Base-by-base conservation (phyloP, 805 yeast genomes). In the Candida tammaniensis region DNA sequence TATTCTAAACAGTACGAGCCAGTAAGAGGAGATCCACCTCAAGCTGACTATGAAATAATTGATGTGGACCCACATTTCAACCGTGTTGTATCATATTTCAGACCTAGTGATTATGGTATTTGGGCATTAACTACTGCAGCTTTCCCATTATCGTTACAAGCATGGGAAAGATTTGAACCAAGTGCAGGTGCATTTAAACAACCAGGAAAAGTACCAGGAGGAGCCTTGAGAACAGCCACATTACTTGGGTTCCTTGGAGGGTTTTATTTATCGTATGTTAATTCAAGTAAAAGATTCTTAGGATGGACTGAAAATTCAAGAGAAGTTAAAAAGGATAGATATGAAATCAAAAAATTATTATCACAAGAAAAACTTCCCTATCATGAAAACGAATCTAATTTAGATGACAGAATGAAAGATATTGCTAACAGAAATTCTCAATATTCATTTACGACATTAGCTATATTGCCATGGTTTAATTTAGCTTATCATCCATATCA, bases 391-490 rank as follows among this genome's bases (percentile, higher is more conserved):
- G 65, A 70, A 33, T 55, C 64, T 15, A 47, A 40, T 17, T 69
- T 86, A 61, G 72, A 76, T 30, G 82, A 78, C 40, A 75, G 86
- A 68, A 59, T 82, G 50, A 86, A 85, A 58, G 83, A 78, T 47
- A 70, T 82, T 44, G 78, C 95, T 40, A 77, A 83, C 49, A 74
- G 87, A 64, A 82, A 83, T 69, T 81, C 93, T 16, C 82, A 80
- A 47, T 78, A 78, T 53, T 77, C 94, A 6, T 78, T 76, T 51
- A 57, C 76, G 38, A 63, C 70, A 36, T 54, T 80, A 48, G 74
- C 78, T 36, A 53, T 83, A 41, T 57, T 86, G 49, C 95, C 95
- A 16, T 80, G 87, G 86, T 85, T 86, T 69, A 86, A 86, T 63
- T 65, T 83, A 43, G 87, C 79, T 30, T 64, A 78, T 55, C 95